Evolutionary conservation across 2,329 filamentous ascomycete species (phyloP).

Genomic region (Blastomyces silverae): DNA sequence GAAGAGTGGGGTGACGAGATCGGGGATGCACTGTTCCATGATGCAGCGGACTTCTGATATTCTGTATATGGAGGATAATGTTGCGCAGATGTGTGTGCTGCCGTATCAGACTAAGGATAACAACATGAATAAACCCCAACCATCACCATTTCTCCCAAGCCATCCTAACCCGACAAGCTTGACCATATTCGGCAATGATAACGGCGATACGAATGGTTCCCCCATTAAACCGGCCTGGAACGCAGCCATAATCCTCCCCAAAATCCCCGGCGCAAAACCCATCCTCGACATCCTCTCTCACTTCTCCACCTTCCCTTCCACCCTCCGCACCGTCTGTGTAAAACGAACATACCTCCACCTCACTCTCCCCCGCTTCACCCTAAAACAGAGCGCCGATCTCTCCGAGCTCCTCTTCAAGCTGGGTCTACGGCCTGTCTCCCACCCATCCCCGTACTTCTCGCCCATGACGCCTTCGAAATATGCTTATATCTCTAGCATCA

Average conservation of each 20-base stretch:
- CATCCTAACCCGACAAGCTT: neutral
- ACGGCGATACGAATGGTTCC: neutral
- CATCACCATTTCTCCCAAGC: neutral
- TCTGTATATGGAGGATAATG: slow-evolving; percentile 12
- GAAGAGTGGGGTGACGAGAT: neutral
- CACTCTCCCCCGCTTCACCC: slow-evolving; percentile 15
- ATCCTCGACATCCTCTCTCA: slow-evolving; percentile 11
- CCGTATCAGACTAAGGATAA: slow-evolving; percentile 9
- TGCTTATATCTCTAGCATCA: neutral
- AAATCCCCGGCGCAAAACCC: neutral
- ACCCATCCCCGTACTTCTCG: slow-evolving; percentile 3
- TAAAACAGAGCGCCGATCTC: slow-evolving; percentile 10
- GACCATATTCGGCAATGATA: neutral
- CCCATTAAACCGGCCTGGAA: slow-evolving; percentile 8
- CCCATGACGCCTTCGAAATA: slow-evolving; percentile 5
- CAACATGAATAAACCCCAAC: neutral
- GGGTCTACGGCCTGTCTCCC: slow-evolving; percentile 8
- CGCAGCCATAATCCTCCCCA: slow-evolving; percentile 17
- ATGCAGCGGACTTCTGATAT: slow-evolving; percentile 13
- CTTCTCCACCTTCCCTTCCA: slow-evolving; percentile 8
- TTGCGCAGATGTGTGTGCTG: slow-evolving; percentile 16
- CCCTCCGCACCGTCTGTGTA: slow-evolving; percentile 11
- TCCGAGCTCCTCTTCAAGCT: slow-evolving; percentile 4
- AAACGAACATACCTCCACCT: slow-evolving; percentile 12
- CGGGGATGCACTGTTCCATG: neutral